Percentiles rank a stretch among this genome's conserved stretches.
Evolutionary conservation across 2,329 filamentous ascomycete genomes (phyloP).

Genomic region (Ophiostoma sp.): DNA sequence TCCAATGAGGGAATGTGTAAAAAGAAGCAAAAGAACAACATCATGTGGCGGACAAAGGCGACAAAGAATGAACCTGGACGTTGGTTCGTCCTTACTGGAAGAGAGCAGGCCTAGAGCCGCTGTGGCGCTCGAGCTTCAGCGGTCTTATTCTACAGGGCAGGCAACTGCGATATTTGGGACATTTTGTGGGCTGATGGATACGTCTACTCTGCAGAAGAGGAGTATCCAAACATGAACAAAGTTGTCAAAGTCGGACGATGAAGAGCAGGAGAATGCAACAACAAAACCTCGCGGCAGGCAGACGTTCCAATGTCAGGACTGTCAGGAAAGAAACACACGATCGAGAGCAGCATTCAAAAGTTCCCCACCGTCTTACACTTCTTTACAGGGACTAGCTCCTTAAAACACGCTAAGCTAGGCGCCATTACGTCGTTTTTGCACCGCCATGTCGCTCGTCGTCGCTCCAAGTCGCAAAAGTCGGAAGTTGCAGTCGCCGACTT

Average conservation of each 20-base stretch:
- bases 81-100: not conserved
- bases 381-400: not conserved
- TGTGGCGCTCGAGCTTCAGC: not conserved
- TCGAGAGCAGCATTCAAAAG: not conserved
- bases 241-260: not conserved
- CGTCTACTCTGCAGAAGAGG: not conserved
- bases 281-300: not conserved
- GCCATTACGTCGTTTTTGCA: not conserved
- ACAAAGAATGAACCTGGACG: not conserved
- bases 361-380: not conserved
- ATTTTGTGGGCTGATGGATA: not conserved
- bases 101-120: not conserved
- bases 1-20: not conserved
- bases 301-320: not conserved
- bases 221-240: not conserved
- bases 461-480: not conserved
- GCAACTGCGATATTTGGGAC: not conserved
- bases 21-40: not conserved
- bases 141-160: not conserved
- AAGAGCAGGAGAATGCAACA: not conserved
- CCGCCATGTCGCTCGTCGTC: not conserved
- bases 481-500: not conserved
- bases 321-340: not conserved
- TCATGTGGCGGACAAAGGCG: not conserved
- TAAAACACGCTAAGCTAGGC: constrained; percentile 2